phyloP scores from a whole-genome alignment of 2,329 filamentous ascomycete genomes.

The Leptographium radiaticola region DNA sequence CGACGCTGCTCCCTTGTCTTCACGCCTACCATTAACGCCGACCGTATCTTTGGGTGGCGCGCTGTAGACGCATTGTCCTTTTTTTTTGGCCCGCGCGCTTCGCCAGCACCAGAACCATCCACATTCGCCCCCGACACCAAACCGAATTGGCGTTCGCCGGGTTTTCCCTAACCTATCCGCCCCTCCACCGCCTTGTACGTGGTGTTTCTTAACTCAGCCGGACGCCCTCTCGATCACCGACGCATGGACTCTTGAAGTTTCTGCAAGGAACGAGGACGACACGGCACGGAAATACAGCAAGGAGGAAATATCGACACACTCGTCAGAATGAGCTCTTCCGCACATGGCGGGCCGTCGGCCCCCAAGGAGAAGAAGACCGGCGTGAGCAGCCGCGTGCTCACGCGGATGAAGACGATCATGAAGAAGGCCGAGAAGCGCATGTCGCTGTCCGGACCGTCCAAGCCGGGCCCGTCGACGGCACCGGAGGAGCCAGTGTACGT shows the following conservation, averaged over 20 bases:
- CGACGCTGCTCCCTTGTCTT: too few relatives aligned
- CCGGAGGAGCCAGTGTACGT: conserved; percentile 4
- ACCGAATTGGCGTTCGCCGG: neutral
- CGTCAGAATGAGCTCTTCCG: conserved; percentile 28
- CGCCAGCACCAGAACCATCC: neutral
- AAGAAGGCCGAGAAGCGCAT: conserved; percentile 26
- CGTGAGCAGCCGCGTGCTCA: conserved; percentile 33
- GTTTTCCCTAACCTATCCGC: neutral
- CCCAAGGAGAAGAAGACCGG: conserved; percentile 32
- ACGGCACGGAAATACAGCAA: neutral
- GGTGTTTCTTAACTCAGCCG: too few relatives aligned
- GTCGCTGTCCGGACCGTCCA: conserved; percentile 11
- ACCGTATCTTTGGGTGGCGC: too few relatives aligned
- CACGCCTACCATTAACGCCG: too few relatives aligned
- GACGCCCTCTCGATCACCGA: neutral
- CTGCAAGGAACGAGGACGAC: neutral
- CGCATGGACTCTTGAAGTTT: neutral
- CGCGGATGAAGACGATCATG: conserved; percentile 36
- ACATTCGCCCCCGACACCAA: neutral
- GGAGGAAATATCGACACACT: too few relatives aligned
- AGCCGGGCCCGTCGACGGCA: conserved; percentile 7
- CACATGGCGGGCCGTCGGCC: conserved; percentile 23
- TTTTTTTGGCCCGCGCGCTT: neutral
- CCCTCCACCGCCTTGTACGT: too few relatives aligned
- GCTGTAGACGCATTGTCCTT: neutral